phyloP scores from a whole-genome alignment of 805 yeast genomes.

The Metschnikowia sp. region DNA sequence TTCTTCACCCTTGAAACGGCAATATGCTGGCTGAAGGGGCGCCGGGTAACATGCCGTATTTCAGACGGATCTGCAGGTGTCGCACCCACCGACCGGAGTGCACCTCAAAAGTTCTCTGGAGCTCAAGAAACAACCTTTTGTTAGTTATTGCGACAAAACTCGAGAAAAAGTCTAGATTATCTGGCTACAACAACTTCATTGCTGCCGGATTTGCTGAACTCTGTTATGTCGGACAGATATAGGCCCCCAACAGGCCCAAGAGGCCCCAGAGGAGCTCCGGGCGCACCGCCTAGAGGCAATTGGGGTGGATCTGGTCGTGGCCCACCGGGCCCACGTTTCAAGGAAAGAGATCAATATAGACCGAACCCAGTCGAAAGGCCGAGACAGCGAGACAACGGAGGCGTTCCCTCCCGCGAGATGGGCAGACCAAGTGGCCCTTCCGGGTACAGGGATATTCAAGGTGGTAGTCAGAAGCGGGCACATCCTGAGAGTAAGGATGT shows the following conservation, averaged over 20 bases:
- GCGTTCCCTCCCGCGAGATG: neutral
- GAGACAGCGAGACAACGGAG: neutral
- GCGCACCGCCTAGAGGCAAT: constrained; percentile 7
- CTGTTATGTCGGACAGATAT: constrained; percentile 18
- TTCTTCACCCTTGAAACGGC: neutral
- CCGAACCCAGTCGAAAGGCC: constrained; percentile 9
- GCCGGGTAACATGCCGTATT: constrained; percentile 8
- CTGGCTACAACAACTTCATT: neutral
- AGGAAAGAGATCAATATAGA: constrained; percentile 18
- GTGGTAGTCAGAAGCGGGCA: constrained; percentile 2
- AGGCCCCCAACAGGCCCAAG: constrained; percentile 21
- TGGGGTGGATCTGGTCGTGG: constrained; percentile 12
- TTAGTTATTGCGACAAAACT: no score
- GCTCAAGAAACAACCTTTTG: neutral
- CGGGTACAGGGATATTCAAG: constrained; percentile 5
- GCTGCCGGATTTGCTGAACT: neutral
- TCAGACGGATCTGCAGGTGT: constrained; percentile 8
- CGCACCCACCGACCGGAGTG: constrained; percentile 8
- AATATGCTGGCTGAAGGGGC: constrained; percentile 1
- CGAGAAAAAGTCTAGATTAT: no score
- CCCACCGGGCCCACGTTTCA: constrained; percentile 7
- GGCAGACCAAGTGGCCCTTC: constrained; percentile 17
- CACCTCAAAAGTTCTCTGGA: constrained; percentile 6
- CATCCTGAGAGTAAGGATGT: constrained; percentile 5
- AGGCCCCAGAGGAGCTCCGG: constrained; percentile 15